Evolutionary conservation across 2,329 filamentous ascomycete species (phyloP).

Genomic region (Onygena corvina): DNA sequence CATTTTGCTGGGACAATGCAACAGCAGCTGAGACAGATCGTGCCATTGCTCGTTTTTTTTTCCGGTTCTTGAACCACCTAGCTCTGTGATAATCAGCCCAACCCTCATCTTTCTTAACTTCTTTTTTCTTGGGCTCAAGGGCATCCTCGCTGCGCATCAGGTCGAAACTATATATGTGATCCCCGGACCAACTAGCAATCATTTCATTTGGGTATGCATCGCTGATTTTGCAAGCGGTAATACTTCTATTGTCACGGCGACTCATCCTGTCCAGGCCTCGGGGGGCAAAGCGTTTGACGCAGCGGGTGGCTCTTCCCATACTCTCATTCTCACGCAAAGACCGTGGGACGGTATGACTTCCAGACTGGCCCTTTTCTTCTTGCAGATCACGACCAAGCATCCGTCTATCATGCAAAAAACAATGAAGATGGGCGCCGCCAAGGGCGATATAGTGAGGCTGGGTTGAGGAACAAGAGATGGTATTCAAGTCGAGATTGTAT

Average conservation of each 20-base stretch:
- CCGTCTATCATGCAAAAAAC: slow-evolving; percentile 55
- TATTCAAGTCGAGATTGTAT: slow-evolving; percentile 53
- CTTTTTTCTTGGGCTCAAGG: slow-evolving; percentile 29
- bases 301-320: slow-evolving; percentile 50
- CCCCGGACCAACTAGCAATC: slow-evolving; percentile 56
- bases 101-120: slow-evolving; percentile 19
- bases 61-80: slow-evolving; percentile 34
- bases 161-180: slow-evolving; percentile 56
- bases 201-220: slow-evolving; percentile 57
- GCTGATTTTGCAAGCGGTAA: slow-evolving; percentile 59
- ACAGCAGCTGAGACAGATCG: slow-evolving; percentile 34
- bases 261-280: slow-evolving; percentile 41
- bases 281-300: slow-evolving; percentile 55
- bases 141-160: slow-evolving; percentile 48
- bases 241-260: slow-evolving; percentile 47
- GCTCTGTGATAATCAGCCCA: slow-evolving; percentile 22
- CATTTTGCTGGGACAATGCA: slow-evolving; percentile 36
- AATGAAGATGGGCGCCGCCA: slow-evolving; percentile 56
- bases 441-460: slow-evolving; percentile 60
- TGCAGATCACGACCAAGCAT: slow-evolving; percentile 52
- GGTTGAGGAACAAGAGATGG: slow-evolving; percentile 54
- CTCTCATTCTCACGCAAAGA: slow-evolving; percentile 42
- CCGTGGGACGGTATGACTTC: slow-evolving; percentile 29
- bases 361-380: slow-evolving; percentile 41
- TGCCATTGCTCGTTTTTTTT: slow-evolving; percentile 46